Base-by-base conservation (phyloP, 139 green algal species). In the Trebouxia sp. region DNA sequence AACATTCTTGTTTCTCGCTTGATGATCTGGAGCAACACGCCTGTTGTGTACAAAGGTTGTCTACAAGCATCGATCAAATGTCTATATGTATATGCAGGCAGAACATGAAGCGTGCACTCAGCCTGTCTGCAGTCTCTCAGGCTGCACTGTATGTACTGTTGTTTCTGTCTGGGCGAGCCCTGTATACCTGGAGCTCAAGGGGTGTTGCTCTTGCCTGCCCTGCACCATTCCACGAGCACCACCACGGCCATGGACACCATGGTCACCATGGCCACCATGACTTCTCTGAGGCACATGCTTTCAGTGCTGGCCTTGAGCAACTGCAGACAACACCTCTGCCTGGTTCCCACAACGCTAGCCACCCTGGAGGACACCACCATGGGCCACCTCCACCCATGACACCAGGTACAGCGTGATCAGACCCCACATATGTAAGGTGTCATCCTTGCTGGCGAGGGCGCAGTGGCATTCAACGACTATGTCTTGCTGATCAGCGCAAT, bases 51-150 rank as follows among this genome's bases (percentile, higher is more conserved):
- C n/a, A n/a, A n/a, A n/a, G n/a, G n/a, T n/a, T n/a, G n/a, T n/a
- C n/a, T n/a, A n/a, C n/a, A n/a, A n/a, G n/a, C n/a, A n/a, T n/a
- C n/a, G n/a, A n/a, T n/a, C n/a, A 41, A 12, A 39, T 3, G 30
- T 39, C 9, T 6, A 2, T 42, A 39, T 41, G 0, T 42, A 67
- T 15, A 69, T 41, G 11, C 30, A 69, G 58, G 58, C 58, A 69
- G 24, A 69, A 69, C 30, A 69, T 69, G 58, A 69, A 69, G 30
- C 58, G 58, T 39, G 58, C 58, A 10, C 30, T 69, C 30, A 69
- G 41, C 9, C 6, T 42, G 28, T 69, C 58, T 42, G 28, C 1
- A 6, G 2, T 41, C 7, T 26, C 28, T 2, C 58, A 69, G 24
- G 30, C 58, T 69, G 30, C 41, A 8, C 39, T 69, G 1, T 69